Evolutionary conservation across 345 rosid genomes (phyloP), one percentile per base, ranked within the genome.

Genomic region (Kandelia obovata): DNA sequence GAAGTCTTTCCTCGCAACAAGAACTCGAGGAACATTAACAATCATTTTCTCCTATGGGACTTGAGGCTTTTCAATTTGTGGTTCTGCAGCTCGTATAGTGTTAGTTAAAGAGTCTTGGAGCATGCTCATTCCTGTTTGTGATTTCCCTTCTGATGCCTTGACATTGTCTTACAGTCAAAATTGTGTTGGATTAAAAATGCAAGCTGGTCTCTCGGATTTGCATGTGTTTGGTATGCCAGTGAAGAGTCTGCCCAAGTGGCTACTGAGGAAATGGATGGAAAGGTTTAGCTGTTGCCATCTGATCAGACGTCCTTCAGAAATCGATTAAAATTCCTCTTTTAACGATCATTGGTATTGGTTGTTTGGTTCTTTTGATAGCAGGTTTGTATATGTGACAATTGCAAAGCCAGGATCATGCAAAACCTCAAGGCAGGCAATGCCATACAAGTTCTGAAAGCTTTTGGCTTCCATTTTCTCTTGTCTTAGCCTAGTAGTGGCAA

Each of bases 281-380:
- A 88, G 87, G 94, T 82, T 28, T 47, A 5, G 58, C 58, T 21
- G 30, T 55, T 19, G 28, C 25, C 58, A 39, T 39, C 16, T 39
- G 46, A 39, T 2, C 10, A 10, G 58, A 23, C 1, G 10, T 5
- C 27, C 58, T 13, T 55, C 1, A 9, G 58, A 13, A n/a, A 32
- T 21, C 28, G 25, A 11, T 9, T n/a, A 28, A 25, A 62, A 13
- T 55, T 43, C 31, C n/a, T 27, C 43, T 28, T 32, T 78, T 52
- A 16, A 26, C 16, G 13, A 9, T 20, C 27, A 1, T 35, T 67
- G 56, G 66, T 67, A 62, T 59, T 55, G 23, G 31, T 8, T 67
- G 60, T 67, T 74, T 72, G 81, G 84, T 84, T 84, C 66, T 84
- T 84, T 84, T 49, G 77, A 81, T 64, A 86, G 91, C 82, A 81